A percentile compares a stretch with the other conserved stretches of the same genome.
phyloP scores from a whole-genome alignment of 345 rosid species.

The Syzygium jambos region DNA sequence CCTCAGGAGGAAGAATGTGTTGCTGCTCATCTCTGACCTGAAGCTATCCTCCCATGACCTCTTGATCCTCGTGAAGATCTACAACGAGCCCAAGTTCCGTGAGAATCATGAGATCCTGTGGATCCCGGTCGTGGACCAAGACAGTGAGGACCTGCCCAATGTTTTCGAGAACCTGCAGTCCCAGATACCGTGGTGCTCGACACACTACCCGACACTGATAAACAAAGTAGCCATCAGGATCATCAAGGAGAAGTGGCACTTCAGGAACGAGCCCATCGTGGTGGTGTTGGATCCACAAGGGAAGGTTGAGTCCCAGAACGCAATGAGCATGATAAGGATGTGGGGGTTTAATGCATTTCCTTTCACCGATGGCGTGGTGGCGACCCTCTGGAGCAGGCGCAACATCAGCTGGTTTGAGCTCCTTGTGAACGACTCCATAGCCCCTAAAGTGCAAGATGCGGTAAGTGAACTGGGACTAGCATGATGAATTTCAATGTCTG shows the following conservation, averaged over 20 bases:
- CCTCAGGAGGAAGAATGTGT: slow-evolving; percentile 57
- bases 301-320: slow-evolving; percentile 55
- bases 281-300: slow-evolving; percentile 83
- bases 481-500: background rate
- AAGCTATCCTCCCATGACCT: slow-evolving; percentile 50
- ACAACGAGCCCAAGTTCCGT: slow-evolving; percentile 36
- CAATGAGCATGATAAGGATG: slow-evolving; percentile 81
- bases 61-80: slow-evolving; percentile 36
- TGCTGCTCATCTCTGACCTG: slow-evolving; percentile 64
- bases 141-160: slow-evolving; percentile 27
- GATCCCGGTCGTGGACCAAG: slow-evolving; percentile 58
- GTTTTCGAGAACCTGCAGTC: slow-evolving; percentile 39
- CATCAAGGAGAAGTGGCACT: slow-evolving; percentile 59
- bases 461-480: background rate
- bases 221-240: slow-evolving; percentile 40
- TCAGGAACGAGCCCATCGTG: slow-evolving; percentile 51
- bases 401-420: slow-evolving; percentile 5
- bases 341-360: slow-evolving; percentile 74
- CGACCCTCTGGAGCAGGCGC: slow-evolving; percentile 39
- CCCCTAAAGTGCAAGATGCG: background rate
- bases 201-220: slow-evolving; percentile 45
- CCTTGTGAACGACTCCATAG: background rate
- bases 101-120: slow-evolving; percentile 57
- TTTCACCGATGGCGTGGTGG: slow-evolving; percentile 51
- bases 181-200: slow-evolving; percentile 71